Base-by-base conservation (phyloP, 495 filamentous ascomycete species). In the Penicillium robsamsonii region DNA sequence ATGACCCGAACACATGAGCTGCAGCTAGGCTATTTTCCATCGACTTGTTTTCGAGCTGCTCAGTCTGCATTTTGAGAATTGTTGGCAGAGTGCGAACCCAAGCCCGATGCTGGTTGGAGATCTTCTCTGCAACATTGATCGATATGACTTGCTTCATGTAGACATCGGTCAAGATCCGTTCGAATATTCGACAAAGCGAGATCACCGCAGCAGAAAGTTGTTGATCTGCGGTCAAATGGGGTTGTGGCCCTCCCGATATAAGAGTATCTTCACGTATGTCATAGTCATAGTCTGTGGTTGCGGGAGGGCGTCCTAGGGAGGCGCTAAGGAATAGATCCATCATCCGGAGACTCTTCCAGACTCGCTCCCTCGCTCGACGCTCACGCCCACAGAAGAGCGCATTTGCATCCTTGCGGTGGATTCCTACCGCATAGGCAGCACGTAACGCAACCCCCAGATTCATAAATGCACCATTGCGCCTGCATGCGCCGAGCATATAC, bases 141-240 rank as follows among this genome's bases (percentile, higher is more conserved):
- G 85, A 89, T 41, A 90, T 82, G 56, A 84, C 89, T 55, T 85
- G 78, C 45, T 82, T 79, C 55, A 87, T 84, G 60, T 89, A 91
- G 20, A 90, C 82, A 42, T 81, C 83, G 24, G 78, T 83, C 17
- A 91, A 75, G 22, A 87, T 86, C 5, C 76, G 73, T 33, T 88
- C 87, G 48, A 91, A 86, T 35, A 87, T 77, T 40, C 79, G 81
- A 58, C 81, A 86, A n/a, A 77, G 52, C 1, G 70, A 70, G 8
- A 66, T 64, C 5, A 76, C 73, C 1, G 72, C 73, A 18, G 55
- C 40, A 4, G 73, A 73, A 24, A 76, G 47, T 42, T 75, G 72
- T 33, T 72, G 65, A 44, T 70, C 67, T 4, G 67, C 55, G 2
- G 63, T 57, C 10, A 65, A 33, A 42, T 59, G 62, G 12, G 53